Evolutionary conservation across 352 stramenopile species (phyloP).

Genomic region (Stramenopiles sp.): DNA sequence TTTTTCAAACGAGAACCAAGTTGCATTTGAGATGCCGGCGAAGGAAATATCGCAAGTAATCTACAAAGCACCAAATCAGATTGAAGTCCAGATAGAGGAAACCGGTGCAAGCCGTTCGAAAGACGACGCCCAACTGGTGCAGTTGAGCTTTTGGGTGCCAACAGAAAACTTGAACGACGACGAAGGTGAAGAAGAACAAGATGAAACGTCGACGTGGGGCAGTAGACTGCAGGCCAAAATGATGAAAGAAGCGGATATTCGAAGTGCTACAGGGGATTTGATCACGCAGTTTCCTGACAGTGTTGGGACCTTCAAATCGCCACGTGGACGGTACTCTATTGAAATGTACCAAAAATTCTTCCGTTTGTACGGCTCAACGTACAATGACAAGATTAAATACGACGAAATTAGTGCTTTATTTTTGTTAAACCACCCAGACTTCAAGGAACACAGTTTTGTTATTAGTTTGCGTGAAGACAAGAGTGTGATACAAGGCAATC

Average conservation of each 20-base stretch:
- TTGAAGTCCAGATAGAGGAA: neutral
- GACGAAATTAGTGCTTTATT: slow-evolving; percentile 97
- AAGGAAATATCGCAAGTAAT: neutral
- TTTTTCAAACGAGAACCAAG: neutral
- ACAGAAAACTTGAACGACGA: neutral
- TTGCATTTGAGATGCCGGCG: neutral
- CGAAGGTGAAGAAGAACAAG: neutral
- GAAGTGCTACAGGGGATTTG: slow-evolving; percentile 76
- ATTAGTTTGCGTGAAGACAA: slow-evolving; percentile 94
- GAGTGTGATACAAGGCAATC: slow-evolving; percentile 47
- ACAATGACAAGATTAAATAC: slow-evolving; percentile 98
- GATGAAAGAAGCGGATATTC: slow-evolving; percentile 53
- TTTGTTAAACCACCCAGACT: slow-evolving; percentile 84
- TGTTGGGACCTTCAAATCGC: slow-evolving; percentile 92
- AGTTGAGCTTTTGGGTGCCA: neutral
- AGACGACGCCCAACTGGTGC: neutral
- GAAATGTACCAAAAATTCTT: slow-evolving; percentile 93
- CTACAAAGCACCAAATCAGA: neutral
- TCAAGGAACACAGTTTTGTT: slow-evolving; percentile 89
- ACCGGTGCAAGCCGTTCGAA: neutral
- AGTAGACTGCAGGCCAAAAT: slow-evolving; percentile 20
- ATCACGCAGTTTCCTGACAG: slow-evolving; percentile 88
- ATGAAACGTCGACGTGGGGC: neutral
- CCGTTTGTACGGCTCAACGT: slow-evolving; percentile 89
- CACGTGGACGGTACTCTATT: slow-evolving; percentile 86